Evolutionary conservation across 2,329 filamentous ascomycete species (phyloP).

Genomic region (Colletotrichum sp.): DNA sequence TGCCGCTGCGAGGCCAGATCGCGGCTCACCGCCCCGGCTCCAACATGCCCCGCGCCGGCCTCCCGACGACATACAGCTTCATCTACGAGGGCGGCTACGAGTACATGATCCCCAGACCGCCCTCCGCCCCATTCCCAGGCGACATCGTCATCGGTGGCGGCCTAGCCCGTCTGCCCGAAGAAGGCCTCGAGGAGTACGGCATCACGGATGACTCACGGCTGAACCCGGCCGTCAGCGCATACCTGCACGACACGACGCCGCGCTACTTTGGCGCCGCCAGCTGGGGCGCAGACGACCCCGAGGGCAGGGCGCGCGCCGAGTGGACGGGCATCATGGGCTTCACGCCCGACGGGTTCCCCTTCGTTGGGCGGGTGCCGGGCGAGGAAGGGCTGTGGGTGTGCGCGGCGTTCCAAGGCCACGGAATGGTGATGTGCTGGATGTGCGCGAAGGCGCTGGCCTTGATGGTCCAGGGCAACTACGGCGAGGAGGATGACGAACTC

Average conservation of each 20-base stretch:
- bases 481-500: constrained; percentile 31
- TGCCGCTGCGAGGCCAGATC: constrained; percentile 25
- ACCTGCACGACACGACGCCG: constrained; percentile 45
- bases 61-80: constrained; percentile 64
- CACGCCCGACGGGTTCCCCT: constrained; percentile 55
- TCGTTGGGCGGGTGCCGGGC: constrained; percentile 53
- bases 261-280: constrained; percentile 55
- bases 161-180: constrained; percentile 41
- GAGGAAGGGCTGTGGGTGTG: constrained; percentile 56
- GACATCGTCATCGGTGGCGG: constrained; percentile 69
- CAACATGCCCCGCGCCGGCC: constrained; percentile 35
- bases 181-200: constrained; percentile 54
- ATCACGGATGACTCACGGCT: constrained; percentile 59
- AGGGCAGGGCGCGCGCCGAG: constrained; percentile 45
- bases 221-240: constrained; percentile 55
- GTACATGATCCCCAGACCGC: constrained; percentile 66
- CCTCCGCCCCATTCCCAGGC: constrained; percentile 45
- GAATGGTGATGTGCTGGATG: constrained; percentile 69
- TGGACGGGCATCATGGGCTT: constrained; percentile 66
- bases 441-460: constrained; percentile 60
- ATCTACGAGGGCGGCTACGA: constrained; percentile 67
- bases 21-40: constrained; percentile 33
- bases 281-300: constrained; percentile 49
- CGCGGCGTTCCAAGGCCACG: constrained; percentile 69
- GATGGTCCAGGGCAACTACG: constrained; percentile 50